These are phyloP conservation scores for Oryza longistaminata DNA, from an alignment of 176 grass and related monocot species.

Conservation along the genomic window DNA sequence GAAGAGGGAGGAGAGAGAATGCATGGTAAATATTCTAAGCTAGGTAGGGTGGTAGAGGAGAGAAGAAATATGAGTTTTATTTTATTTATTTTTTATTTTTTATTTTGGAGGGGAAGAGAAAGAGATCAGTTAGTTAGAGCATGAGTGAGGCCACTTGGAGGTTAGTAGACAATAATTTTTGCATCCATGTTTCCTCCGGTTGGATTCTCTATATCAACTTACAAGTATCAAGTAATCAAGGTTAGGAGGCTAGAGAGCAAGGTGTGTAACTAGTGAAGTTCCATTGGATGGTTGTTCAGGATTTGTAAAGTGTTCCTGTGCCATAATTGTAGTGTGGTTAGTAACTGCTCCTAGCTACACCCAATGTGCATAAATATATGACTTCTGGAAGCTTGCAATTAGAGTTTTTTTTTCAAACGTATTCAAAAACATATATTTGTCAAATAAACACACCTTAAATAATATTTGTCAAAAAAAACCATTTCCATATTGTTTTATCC, in stretches of 20 bases:
- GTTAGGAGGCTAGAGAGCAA: not conserved
- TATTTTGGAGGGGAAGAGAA: not conserved
- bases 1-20: not conserved
- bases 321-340: not conserved
- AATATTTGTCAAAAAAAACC: not conserved
- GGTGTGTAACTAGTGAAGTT: not conserved
- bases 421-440: not conserved
- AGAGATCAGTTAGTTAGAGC: constrained; percentile 43
- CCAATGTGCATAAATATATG: not conserved
- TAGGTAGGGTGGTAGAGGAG: constrained; percentile 37
- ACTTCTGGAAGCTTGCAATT: not conserved
- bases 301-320: not conserved
- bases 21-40: constrained; percentile 28
- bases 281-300: not conserved
- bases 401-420: not conserved
- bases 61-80: constrained; percentile 38
- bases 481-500: no score
- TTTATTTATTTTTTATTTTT: not conserved
- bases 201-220: constrained; percentile 44
- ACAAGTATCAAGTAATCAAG: not conserved
- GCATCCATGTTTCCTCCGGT: constrained; percentile 44
- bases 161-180: constrained; percentile 51
- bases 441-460: not conserved
- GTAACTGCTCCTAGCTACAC: not conserved
- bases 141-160: constrained; percentile 48